These are phyloP conservation scores for Corinectria fuckeliana DNA, from an alignment of 2,329 filamentous ascomycete species.

Conservation along the genomic window DNA sequence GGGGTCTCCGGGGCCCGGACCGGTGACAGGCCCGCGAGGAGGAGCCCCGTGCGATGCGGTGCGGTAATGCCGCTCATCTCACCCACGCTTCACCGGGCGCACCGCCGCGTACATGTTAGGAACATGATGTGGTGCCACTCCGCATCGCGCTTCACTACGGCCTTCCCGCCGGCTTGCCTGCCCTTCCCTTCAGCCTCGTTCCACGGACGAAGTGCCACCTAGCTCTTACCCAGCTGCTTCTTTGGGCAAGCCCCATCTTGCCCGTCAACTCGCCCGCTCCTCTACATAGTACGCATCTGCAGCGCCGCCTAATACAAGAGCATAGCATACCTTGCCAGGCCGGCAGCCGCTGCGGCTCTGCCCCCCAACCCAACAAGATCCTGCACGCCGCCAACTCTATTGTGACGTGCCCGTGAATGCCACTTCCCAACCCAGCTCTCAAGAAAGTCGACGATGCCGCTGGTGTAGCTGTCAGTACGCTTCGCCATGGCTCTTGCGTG, in stretches of 20 bases:
- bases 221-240: constrained; percentile 13
- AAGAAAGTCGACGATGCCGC: not conserved
- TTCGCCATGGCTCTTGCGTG: constrained; percentile 6
- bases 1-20: constrained; percentile 9
- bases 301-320: not conserved
- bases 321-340: not conserved
- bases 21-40: constrained; percentile 9
- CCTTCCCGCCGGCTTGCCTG: constrained; percentile 4
- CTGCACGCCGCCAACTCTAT: not conserved
- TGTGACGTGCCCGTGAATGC: not conserved
- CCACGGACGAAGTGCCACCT: constrained; percentile 12
- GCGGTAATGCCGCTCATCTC: constrained; percentile 22
- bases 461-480: not conserved
- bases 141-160: not conserved
- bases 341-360: constrained; percentile 16
- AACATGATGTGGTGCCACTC: constrained; percentile 14
- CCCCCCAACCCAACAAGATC: not conserved
- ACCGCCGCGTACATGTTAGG: not conserved
- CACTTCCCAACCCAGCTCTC: not conserved
- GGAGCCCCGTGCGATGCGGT: constrained; percentile 16
- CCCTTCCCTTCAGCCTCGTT: constrained; percentile 12
- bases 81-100: constrained; percentile 2
- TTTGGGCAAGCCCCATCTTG: constrained; percentile 29
- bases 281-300: not conserved
- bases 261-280: not conserved